A percentile compares a stretch with the other conserved stretches of the same genome.
Conservation (phyloP, 2,329 filamentous ascomycete species). For the Aspergillus quadricinctus region DNA sequence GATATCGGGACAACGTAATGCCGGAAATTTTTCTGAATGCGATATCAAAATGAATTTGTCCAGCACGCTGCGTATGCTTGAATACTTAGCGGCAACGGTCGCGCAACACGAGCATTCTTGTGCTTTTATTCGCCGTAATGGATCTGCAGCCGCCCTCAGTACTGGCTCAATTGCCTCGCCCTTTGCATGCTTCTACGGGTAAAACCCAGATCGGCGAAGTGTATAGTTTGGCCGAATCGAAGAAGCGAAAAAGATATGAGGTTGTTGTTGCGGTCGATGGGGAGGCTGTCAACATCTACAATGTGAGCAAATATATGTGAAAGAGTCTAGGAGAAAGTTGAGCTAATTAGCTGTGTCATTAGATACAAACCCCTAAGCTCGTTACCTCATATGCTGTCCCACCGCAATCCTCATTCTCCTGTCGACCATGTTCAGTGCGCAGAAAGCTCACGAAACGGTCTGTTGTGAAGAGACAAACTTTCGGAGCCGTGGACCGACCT, state of each 20-base stretch:
- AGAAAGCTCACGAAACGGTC: slow-evolving; percentile 43
- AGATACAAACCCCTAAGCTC: slow-evolving; percentile 59
- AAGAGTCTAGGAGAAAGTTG: background rate
- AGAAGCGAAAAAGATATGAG: slow-evolving; percentile 60
- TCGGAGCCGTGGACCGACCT: slow-evolving; percentile 47
- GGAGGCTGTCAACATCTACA: slow-evolving; percentile 60
- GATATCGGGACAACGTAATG: slow-evolving; percentile 23
- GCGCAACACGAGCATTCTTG: slow-evolving; percentile 2
- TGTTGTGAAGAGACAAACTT: slow-evolving; percentile 52
- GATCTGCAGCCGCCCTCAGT: slow-evolving; percentile 42
- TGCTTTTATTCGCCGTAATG: slow-evolving; percentile 26
- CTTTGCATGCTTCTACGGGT: slow-evolving; percentile 37
- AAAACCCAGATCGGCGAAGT: slow-evolving; percentile 45
- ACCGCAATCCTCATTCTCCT: slow-evolving; percentile 54
- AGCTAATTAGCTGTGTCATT: slow-evolving; percentile 11
- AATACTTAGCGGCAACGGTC: slow-evolving; percentile 12
- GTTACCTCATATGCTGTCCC: slow-evolving; percentile 59
- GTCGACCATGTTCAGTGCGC: slow-evolving; percentile 56
- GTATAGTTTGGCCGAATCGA: slow-evolving; percentile 50
- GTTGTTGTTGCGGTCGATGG: slow-evolving; percentile 57
- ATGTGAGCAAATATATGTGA: slow-evolving; percentile 39
- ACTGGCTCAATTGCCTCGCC: slow-evolving; percentile 44
- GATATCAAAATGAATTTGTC: slow-evolving; percentile 17
- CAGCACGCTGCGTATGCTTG: background rate
- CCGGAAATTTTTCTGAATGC: slow-evolving; percentile 36